Evolutionary conservation across 2,329 filamentous ascomycete genomes (phyloP).

Genomic region (Ceratocystis variospora): DNA sequence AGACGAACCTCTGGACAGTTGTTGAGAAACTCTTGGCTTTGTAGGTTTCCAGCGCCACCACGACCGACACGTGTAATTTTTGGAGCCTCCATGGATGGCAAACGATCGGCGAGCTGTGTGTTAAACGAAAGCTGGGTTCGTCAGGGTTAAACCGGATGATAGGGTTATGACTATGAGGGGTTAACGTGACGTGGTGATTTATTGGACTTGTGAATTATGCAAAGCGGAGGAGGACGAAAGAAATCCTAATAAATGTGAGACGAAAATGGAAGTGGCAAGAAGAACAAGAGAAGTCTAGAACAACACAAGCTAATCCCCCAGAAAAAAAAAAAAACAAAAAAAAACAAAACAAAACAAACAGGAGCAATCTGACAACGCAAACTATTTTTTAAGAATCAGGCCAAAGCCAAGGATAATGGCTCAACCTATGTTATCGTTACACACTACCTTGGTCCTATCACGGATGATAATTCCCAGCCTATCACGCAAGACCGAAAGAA

Average conservation of each 20-base stretch:
- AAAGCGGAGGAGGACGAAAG: background rate
- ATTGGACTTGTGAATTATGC: background rate
- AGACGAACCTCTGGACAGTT: slow-evolving; percentile 28
- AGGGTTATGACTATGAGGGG: background rate
- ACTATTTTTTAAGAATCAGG: too few relatives aligned
- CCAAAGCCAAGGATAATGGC: too few relatives aligned
- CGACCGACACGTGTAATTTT: slow-evolving; percentile 31
- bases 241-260: too few relatives aligned
- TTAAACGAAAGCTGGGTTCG: background rate
- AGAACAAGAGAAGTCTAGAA: too few relatives aligned
- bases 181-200: background rate
- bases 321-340: background rate
- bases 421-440: background rate
- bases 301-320: too few relatives aligned
- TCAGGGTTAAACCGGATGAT: background rate
- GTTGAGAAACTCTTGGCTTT: slow-evolving; percentile 28
- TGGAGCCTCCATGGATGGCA: background rate
- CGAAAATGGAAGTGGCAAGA: too few relatives aligned
- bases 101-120: background rate
- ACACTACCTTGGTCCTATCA: background rate
- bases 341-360: background rate
- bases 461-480: background rate
- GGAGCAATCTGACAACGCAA: too few relatives aligned
- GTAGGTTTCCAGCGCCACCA: slow-evolving; percentile 52
- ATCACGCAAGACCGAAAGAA: background rate